phyloP scores from a whole-genome alignment of 768 basidiomycete genomes.

The Agaricus subrufescens region DNA sequence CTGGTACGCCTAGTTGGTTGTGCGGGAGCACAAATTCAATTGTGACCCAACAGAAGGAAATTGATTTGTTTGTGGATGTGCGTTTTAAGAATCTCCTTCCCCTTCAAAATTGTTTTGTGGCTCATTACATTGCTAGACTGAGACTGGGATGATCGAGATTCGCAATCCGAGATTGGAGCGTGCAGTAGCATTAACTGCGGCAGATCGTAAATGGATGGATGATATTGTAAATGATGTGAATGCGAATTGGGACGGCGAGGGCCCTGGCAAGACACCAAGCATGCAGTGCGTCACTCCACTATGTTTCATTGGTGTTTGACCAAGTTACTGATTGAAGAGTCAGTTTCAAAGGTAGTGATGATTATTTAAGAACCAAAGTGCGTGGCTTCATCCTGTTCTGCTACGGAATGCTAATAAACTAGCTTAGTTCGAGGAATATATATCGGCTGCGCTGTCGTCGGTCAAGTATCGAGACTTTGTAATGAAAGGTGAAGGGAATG shows the following conservation, averaged over 20 bases:
- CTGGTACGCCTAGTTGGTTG: constrained; percentile 77
- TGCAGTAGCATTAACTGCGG: constrained; percentile 75
- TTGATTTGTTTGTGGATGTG: constrained; percentile 90
- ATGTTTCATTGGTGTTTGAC: neutral
- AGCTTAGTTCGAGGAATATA: constrained; percentile 86
- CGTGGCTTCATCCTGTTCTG: constrained; percentile 3
- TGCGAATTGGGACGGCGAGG: constrained; percentile 67
- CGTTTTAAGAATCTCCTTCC: constrained; percentile 10
- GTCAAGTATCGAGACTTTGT: constrained; percentile 90
- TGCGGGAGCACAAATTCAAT: constrained; percentile 96
- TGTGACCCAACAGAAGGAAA: constrained; percentile 87
- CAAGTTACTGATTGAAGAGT: neutral
- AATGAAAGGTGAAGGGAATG: constrained; percentile 55
- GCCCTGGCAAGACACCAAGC: constrained; percentile 47
- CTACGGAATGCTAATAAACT: neutral
- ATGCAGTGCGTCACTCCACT: constrained; percentile 53
- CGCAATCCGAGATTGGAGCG: constrained; percentile 77
- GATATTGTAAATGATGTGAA: constrained; percentile 87
- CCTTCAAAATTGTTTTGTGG: neutral
- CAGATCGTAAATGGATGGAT: constrained; percentile 98
- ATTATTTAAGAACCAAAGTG: constrained; percentile 87
- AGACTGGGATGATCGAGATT: constrained; percentile 84
- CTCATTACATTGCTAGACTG: constrained; percentile 54
- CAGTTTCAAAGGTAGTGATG: constrained; percentile 94
- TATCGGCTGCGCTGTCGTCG: constrained; percentile 80